A percentile compares a stretch with the other conserved stretches of the same genome.
Evolutionary conservation across 2,329 filamentous ascomycete genomes (phyloP).

Genomic region (Annulohypoxylon truncatum): DNA sequence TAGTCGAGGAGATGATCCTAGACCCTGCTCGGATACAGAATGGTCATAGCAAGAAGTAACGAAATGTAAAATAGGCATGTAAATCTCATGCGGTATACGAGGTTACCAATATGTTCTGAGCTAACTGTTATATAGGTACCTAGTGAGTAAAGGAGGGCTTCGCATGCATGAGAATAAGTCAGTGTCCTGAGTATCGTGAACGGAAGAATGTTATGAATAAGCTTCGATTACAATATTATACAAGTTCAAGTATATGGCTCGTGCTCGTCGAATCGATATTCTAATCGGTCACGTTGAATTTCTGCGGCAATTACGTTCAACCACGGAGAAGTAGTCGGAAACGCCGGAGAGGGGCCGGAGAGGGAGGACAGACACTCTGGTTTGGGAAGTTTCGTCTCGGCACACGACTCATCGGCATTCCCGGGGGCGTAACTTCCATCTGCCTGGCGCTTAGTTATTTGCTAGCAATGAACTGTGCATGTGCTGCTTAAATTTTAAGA

Average conservation of each 20-base stretch:
- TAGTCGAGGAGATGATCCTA: too few species aligned
- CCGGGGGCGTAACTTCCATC: conserved; percentile 5
- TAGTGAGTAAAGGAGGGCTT: not conserved
- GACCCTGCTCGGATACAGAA: too few species aligned
- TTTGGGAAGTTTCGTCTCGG: conserved; percentile 1
- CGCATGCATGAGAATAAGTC: not conserved
- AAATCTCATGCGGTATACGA: too few species aligned
- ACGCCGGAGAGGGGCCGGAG: not conserved
- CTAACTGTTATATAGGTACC: too few species aligned
- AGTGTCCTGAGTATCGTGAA: too few species aligned
- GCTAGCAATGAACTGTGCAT: not conserved
- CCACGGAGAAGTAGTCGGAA: not conserved
- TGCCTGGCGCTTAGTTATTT: conserved; percentile 1
- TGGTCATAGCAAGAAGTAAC: too few species aligned
- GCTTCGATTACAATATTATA: too few species aligned
- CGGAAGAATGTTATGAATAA: too few species aligned
- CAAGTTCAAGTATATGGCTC: too few species aligned
- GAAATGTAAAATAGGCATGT: too few species aligned
- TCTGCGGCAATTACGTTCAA: not conserved
- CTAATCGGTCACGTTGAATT: not conserved
- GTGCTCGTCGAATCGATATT: too few species aligned
- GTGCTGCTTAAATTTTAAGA: not conserved
- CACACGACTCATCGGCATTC: conserved; percentile 3
- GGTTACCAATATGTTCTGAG: too few species aligned
- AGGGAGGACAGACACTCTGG: not conserved